These are phyloP conservation scores for Sporobolus alterniflorus DNA, from an alignment of 202 grass and related monocot species.

Conservation along the genomic window DNA sequence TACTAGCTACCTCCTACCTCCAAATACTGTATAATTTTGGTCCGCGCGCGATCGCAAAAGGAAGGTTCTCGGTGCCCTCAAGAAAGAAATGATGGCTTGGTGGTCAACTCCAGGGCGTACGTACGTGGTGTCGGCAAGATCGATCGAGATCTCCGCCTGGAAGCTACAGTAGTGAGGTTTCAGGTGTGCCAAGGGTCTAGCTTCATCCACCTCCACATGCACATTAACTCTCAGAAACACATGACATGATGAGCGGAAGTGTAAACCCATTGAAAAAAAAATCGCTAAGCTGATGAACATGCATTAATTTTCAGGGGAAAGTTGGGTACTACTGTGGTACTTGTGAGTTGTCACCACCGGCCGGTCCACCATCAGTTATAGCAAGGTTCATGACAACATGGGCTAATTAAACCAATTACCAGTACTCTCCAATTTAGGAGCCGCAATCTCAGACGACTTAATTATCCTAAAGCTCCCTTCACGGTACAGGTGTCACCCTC, in stretches of 20 bases:
- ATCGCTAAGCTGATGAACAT: neutral
- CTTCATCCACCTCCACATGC: neutral
- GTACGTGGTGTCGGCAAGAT: no score
- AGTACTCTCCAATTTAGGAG: no score
- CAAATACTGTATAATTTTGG: neutral
- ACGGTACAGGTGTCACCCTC: neutral
- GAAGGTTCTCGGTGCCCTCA: neutral
- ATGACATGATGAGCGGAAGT: neutral
- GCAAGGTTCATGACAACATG: constrained; percentile 4
- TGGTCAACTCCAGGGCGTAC: neutral
- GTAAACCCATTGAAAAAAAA: no score
- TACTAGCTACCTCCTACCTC: no score
- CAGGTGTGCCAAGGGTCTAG: neutral
- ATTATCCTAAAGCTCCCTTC: neutral
- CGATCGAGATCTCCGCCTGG: neutral
- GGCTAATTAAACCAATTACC: neutral
- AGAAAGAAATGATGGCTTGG: neutral
- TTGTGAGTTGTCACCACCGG: no score
- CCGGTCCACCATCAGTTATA: neutral
- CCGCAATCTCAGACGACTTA: neutral
- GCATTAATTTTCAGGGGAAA: neutral
- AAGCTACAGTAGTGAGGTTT: neutral
- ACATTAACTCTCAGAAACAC: neutral
- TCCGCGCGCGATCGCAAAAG: no score
- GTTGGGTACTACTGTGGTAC: no score